These are phyloP conservation scores for Toxoplasma gondii DNA, from an alignment of 169 alveolate genomes.

Conservation along the genomic window DNA sequence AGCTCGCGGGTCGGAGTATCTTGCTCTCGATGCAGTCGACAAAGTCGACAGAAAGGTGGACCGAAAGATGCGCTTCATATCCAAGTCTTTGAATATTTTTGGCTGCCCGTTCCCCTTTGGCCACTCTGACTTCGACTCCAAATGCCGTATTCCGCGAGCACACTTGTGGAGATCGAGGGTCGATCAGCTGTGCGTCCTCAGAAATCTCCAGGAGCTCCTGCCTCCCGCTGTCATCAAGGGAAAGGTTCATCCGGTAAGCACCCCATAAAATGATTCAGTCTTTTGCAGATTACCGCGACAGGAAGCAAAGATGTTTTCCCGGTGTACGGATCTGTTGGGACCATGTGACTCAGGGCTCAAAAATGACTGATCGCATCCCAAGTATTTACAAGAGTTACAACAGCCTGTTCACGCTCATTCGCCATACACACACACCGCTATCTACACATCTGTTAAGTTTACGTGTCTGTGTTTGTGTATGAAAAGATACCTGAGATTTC, in stretches of 20 bases:
- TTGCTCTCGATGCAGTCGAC: slow-evolving; percentile 59
- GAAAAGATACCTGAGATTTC: too few species aligned
- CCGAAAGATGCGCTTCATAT: slow-evolving; percentile 52
- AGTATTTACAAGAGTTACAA: too few species aligned
- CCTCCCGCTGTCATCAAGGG: slow-evolving; percentile 49
- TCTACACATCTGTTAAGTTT: too few species aligned
- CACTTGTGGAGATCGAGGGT: slow-evolving; percentile 68
- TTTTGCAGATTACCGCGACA: too few species aligned
- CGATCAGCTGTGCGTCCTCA: slow-evolving; percentile 64
- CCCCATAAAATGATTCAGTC: background rate
- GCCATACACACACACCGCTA: too few species aligned
- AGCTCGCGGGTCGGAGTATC: slow-evolving; percentile 43
- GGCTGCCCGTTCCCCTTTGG: slow-evolving; percentile 66
- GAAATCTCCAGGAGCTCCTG: slow-evolving; percentile 64
- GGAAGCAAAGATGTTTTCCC: too few species aligned
- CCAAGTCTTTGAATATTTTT: slow-evolving; percentile 49
- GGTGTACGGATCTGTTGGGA: too few species aligned
- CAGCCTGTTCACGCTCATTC: too few species aligned
- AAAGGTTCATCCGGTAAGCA: slow-evolving; percentile 1
- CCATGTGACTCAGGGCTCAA: too few species aligned
- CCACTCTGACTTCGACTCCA: slow-evolving; percentile 51
- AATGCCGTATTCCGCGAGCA: slow-evolving; percentile 40
- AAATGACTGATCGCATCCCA: too few species aligned
- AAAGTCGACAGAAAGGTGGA: slow-evolving; percentile 58
- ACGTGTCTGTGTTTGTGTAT: too few species aligned